Conservation (phyloP, 257 asterid species). For the Forsythia suspensa region DNA sequence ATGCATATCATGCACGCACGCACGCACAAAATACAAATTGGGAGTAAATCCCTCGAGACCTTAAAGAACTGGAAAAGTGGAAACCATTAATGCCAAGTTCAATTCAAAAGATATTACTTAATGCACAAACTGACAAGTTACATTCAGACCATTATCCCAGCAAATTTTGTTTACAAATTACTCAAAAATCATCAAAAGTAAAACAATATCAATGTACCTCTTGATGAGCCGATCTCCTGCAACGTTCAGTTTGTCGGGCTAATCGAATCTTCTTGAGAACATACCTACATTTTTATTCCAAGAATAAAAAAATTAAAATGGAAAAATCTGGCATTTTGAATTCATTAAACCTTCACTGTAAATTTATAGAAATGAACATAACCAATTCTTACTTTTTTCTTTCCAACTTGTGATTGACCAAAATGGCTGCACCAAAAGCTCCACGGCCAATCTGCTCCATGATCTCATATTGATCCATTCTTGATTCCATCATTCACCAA, state of each 20-base stretch:
- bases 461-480: conserved; percentile 97
- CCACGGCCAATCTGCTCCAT: conserved; percentile 99
- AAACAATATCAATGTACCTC: conserved; percentile 51
- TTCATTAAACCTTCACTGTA: conserved; percentile 5
- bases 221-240: conserved; percentile 99
- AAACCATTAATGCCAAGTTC: neutral
- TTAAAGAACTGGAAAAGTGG: neutral
- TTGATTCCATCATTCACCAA: conserved; percentile 69
- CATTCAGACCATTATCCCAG: neutral
- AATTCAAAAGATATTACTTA: neutral
- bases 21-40: neutral
- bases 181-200: neutral
- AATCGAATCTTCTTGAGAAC: conserved; percentile 95
- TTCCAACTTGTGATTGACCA: conserved; percentile 89
- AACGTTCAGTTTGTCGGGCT: conserved; percentile 97
- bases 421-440: conserved; percentile 98
- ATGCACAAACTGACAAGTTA: neutral
- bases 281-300: conserved; percentile 51
- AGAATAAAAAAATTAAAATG: conserved; percentile 5
- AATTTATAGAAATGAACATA: conserved; percentile 12
- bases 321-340: conserved; percentile 17
- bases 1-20: neutral
- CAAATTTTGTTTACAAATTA: neutral
- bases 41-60: neutral
- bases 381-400: conserved; percentile 63